phyloP scores from a whole-genome alignment of 495 filamentous ascomycete species.

The Haplographium delicatum region DNA sequence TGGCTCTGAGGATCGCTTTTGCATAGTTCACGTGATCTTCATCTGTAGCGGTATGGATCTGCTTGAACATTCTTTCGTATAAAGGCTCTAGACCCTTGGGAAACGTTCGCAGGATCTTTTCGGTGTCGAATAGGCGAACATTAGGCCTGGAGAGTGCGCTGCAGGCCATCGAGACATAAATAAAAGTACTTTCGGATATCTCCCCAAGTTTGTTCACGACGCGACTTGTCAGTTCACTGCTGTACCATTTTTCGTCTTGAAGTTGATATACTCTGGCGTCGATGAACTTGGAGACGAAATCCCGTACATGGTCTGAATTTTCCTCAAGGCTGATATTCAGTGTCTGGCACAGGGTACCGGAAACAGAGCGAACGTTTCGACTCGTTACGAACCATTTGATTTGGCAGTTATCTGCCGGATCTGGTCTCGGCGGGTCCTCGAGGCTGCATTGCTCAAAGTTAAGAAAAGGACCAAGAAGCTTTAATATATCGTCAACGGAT shows the following conservation, averaged over 20 bases:
- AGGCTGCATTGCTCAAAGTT: background rate
- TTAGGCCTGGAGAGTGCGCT: background rate
- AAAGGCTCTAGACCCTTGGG: background rate
- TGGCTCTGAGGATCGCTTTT: background rate
- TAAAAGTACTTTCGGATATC: background rate
- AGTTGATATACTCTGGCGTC: background rate
- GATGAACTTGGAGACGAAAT: background rate
- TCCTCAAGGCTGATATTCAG: background rate
- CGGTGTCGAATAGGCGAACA: background rate
- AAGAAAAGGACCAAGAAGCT: background rate
- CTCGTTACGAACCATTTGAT: background rate
- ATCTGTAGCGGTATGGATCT: background rate
- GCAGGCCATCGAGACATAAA: background rate
- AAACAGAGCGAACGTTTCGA: background rate
- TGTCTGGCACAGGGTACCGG: background rate
- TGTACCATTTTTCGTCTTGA: background rate
- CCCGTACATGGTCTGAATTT: background rate
- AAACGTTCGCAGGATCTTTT: background rate
- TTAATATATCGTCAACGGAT: background rate
- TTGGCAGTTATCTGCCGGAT: background rate
- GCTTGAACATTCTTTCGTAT: background rate
- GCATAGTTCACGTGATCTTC: background rate
- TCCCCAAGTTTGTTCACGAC: background rate
- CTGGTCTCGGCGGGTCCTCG: background rate
- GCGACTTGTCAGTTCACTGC: background rate